Evolutionary conservation across 2,329 filamentous ascomycete genomes (phyloP).

Genomic region (Aspergillus unguis): DNA sequence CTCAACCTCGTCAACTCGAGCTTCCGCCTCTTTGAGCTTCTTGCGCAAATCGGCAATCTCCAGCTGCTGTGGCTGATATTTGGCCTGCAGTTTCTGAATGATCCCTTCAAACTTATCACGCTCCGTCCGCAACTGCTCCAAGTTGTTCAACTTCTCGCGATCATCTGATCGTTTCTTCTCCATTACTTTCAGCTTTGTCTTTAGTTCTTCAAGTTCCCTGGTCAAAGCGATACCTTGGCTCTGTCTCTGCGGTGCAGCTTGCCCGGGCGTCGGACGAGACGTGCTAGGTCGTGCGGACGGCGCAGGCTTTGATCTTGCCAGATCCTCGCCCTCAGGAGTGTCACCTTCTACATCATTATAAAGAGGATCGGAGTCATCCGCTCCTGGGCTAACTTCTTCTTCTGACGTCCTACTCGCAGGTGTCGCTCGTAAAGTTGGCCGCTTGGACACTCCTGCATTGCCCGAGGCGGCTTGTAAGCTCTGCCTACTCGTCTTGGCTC

Average conservation of each 20-base stretch:
- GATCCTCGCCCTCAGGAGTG: constrained; percentile 18
- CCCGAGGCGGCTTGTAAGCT: constrained; percentile 24
- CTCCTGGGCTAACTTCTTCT: constrained; percentile 24
- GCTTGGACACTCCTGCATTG: constrained; percentile 28
- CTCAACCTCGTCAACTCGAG: constrained; percentile 66
- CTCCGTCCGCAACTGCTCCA: constrained; percentile 69
- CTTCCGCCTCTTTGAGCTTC: constrained; percentile 71
- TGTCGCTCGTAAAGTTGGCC: constrained; percentile 32
- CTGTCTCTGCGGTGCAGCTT: constrained; percentile 39
- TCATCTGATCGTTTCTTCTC: constrained; percentile 86
- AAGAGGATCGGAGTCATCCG: constrained; percentile 30
- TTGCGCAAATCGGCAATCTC: constrained; percentile 75
- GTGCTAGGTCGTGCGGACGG: constrained; percentile 23
- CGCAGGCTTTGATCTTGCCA: constrained; percentile 21
- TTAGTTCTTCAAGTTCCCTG: constrained; percentile 79
- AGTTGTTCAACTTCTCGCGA: constrained; percentile 73
- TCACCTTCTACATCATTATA: constrained; percentile 26
- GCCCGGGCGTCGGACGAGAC: constrained; percentile 28
- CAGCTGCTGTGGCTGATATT: constrained; percentile 79
- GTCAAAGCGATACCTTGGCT: constrained; percentile 49
- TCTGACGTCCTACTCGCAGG: constrained; percentile 26
- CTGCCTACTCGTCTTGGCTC: constrained; percentile 34
- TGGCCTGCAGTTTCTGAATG: constrained; percentile 85
- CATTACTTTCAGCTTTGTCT: constrained; percentile 79
- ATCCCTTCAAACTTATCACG: constrained; percentile 64